Base-by-base conservation (phyloP, 139 green algal species). In the Picochlorum sp. region DNA sequence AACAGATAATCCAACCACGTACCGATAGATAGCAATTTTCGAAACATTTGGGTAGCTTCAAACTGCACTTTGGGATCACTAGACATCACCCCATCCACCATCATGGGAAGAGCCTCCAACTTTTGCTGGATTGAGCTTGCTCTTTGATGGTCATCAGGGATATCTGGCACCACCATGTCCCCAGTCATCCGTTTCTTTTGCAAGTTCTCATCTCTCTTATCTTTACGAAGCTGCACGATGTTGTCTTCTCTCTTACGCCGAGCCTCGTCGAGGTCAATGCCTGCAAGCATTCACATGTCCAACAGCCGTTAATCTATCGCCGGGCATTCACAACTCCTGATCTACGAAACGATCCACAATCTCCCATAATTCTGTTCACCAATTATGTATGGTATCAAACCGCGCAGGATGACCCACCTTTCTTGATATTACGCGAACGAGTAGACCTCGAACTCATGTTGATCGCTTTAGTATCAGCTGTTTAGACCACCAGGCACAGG, bases 21-120 rank as follows among this genome's bases (percentile, higher is more conserved):
- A n/a, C n/a, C n/a, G 29, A 99, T 98, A 8, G 89, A 97, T 2
- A 99, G 73, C 18, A 99, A 84, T 78, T 99, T 99, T 25, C 93
- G 72, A 76, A 99, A 99, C 63, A 90, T 81, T 24, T 81, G 88
- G 8, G 93, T 98, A 4, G 91, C 89, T 49, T 98, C 93, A 25
- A 96, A 82, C 73, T 98, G 91, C 22, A 89, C 69, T 28, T 85
- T 49, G 2, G 81, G 70, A 63, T 90, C 83, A 33, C 87, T 68
- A 24, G 69, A 83, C 61, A 80, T 91, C 1, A 97, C 77, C n/a
- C 82, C 85, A 47, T 83, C 63, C 41, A 98, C 91, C 89, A 97
- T 96, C n/a, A 73, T 61, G 0, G 90, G 89, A 33, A 99, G 74
- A 56, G 81, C 84, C 47, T 97, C 90, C 45, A 98, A 80, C 86